Percentiles rank a stretch among this genome's conserved stretches.
Evolutionary conservation across 306 rosid species (phyloP).

Genomic region (Lathyrus oleraceus): DNA sequence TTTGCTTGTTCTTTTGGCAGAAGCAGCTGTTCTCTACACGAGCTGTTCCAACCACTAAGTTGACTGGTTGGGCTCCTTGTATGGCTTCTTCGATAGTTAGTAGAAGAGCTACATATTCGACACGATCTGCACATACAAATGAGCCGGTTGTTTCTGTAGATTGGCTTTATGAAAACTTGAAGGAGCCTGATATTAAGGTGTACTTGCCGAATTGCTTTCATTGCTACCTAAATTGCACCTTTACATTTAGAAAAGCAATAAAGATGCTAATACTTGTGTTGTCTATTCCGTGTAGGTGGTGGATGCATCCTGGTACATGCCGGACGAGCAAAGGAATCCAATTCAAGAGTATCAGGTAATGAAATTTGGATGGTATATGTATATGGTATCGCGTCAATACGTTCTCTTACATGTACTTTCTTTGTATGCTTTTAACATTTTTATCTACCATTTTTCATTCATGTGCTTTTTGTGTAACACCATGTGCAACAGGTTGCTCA

Average conservation of each 20-base stretch:
- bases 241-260: not conserved
- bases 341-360: constrained; percentile 94
- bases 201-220: constrained; percentile 32
- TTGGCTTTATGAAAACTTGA: constrained; percentile 86
- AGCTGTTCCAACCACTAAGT: constrained; percentile 38
- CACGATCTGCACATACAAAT: constrained; percentile 50
- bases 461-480: constrained; percentile 26
- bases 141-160: constrained; percentile 93
- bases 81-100: constrained; percentile 73
- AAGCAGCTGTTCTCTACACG: constrained; percentile 43
- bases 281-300: constrained; percentile 56
- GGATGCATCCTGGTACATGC: constrained; percentile 99
- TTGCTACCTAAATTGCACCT: not conserved
- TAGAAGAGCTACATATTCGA: constrained; percentile 56
- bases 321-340: constrained; percentile 94
- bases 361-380: too few species aligned
- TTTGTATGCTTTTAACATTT: constrained; percentile 1
- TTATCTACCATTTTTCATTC: constrained; percentile 3
- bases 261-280: not conserved
- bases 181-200: constrained; percentile 89
- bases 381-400: constrained; percentile 2
- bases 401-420: constrained; percentile 18
- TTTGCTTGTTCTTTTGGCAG: constrained; percentile 43
- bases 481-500: constrained; percentile 80
- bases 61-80: constrained; percentile 43